phyloP scores from a whole-genome alignment of 1,284 basidiomycete genomes.

The Ustilago hordei region DNA sequence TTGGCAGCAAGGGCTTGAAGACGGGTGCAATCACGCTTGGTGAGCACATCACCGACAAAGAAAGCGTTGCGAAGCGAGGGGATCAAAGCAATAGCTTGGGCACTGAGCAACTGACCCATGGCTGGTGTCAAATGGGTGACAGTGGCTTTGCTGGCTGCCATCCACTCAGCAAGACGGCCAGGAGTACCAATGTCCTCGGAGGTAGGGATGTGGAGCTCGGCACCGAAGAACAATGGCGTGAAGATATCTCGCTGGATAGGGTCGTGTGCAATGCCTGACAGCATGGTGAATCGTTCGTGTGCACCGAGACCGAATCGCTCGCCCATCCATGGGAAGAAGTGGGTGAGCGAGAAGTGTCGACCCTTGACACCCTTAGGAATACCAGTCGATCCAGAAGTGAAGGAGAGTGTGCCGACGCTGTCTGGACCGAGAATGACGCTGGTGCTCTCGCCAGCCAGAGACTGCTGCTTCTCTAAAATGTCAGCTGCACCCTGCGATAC shows the following conservation, averaged over 20 bases:
- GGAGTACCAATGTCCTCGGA: slow-evolving; percentile 98
- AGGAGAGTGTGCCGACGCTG: slow-evolving; percentile 92
- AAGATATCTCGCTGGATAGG: slow-evolving; percentile 99
- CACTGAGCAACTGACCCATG: slow-evolving; percentile 98
- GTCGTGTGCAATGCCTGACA: slow-evolving; percentile 98
- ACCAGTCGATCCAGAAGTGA: slow-evolving; percentile 97
- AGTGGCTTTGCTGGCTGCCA: slow-evolving; percentile 83
- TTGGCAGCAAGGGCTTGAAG: slow-evolving; percentile 93
- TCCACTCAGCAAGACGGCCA: slow-evolving; percentile 97
- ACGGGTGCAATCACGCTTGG: slow-evolving; percentile 96
- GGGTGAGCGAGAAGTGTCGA: slow-evolving; percentile 93
- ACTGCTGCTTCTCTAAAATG: slow-evolving; percentile 73
- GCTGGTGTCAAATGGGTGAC: slow-evolving; percentile 93
- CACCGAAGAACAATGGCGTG: slow-evolving; percentile 97
- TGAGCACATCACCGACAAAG: slow-evolving; percentile 99
- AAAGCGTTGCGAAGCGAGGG: slow-evolving; percentile 90
- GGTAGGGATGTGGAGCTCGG: slow-evolving; percentile 93
- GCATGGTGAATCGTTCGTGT: slow-evolving; percentile 93
- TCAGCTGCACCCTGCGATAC: slow-evolving; percentile 55
- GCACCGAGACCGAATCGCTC: slow-evolving; percentile 83
- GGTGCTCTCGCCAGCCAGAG: slow-evolving; percentile 73
- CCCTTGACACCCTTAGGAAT: slow-evolving; percentile 98
- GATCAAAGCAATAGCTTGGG: slow-evolving; percentile 90
- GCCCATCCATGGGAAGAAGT: slow-evolving; percentile 99
- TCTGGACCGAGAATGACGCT: slow-evolving; percentile 91